A percentile compares a stretch with the other conserved stretches of the same genome.
Conservation (phyloP, 257 asterid species). For the Solanum gandarillasii region DNA sequence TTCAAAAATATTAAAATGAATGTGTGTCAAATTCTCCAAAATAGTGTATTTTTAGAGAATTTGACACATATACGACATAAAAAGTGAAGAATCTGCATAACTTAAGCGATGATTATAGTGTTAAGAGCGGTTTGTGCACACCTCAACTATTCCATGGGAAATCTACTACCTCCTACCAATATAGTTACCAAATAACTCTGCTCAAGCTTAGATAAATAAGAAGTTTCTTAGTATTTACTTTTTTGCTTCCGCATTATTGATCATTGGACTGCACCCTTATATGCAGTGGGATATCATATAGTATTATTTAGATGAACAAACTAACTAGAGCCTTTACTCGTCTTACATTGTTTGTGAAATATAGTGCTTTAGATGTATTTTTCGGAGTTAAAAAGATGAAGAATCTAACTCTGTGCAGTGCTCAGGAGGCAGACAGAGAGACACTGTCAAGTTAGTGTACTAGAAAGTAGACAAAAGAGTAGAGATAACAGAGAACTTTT, state of each 20-base stretch:
- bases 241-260: not conserved
- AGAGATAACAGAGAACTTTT: not conserved
- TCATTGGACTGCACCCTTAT: not conserved
- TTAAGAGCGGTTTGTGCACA: not conserved
- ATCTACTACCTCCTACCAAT: not conserved
- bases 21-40: no score
- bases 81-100: no score
- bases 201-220: not conserved
- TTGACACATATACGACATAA: fast-evolving
- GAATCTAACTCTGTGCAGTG: not conserved
- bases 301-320: not conserved
- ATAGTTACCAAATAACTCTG: not conserved
- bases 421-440: not conserved
- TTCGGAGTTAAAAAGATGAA: not conserved
- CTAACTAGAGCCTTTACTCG: not conserved
- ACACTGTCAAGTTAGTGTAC: not conserved
- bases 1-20: no score
- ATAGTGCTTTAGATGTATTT: not conserved
- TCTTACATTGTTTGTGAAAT: not conserved
- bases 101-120: not conserved
- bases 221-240: not conserved
- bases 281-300: not conserved
- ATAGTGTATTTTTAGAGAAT: no score
- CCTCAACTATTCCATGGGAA: not conserved
- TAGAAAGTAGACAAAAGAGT: not conserved